A percentile compares a stretch with the other conserved stretches of the same genome.
Evolutionary conservation across 2,329 filamentous ascomycete species (phyloP).

Genomic region (Xylariaceae sp.): DNA sequence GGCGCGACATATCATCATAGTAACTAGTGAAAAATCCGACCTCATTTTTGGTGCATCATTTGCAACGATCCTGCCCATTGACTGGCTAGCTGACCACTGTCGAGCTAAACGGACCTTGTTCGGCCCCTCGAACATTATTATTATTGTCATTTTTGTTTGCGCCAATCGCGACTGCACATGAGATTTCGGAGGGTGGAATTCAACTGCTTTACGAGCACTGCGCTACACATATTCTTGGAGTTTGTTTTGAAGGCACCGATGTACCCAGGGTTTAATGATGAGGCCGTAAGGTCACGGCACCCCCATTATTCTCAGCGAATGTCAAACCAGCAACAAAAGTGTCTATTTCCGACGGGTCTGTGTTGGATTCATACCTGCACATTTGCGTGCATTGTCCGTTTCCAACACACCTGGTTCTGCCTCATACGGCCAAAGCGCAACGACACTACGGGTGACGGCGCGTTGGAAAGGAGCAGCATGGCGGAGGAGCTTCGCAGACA

Average conservation of each 20-base stretch:
- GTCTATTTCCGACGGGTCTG: conserved; percentile 23
- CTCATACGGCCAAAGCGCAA: conserved; percentile 15
- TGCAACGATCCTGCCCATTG: neutral
- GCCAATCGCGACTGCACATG: conserved; percentile 9
- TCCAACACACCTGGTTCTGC: conserved; percentile 20
- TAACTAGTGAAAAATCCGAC: neutral
- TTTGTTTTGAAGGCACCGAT: conserved; percentile 23
- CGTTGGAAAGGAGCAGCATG: conserved; percentile 21
- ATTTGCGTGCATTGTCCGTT: conserved; percentile 20
- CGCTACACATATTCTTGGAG: conserved; percentile 22
- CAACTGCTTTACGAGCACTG: conserved; percentile 21
- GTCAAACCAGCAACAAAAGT: conserved; percentile 22
- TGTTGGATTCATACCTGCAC: conserved; percentile 30
- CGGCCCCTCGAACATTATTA: too few species aligned
- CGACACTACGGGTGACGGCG: conserved; percentile 11
- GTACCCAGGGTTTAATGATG: conserved; percentile 27
- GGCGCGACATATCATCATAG: neutral
- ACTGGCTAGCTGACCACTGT: neutral
- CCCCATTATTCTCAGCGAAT: conserved; percentile 26
- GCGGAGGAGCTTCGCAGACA: neutral
- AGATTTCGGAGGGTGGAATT: conserved; percentile 14
- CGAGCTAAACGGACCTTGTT: neutral
- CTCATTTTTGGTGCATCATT: conserved; percentile 6
- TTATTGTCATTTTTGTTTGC: neutral
- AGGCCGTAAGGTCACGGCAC: conserved; percentile 26